Evolutionary conservation across 2,329 filamentous ascomycete species (phyloP), one percentile per base, ranked within the genome.

Genomic region (Colletotrichum sp.): DNA sequence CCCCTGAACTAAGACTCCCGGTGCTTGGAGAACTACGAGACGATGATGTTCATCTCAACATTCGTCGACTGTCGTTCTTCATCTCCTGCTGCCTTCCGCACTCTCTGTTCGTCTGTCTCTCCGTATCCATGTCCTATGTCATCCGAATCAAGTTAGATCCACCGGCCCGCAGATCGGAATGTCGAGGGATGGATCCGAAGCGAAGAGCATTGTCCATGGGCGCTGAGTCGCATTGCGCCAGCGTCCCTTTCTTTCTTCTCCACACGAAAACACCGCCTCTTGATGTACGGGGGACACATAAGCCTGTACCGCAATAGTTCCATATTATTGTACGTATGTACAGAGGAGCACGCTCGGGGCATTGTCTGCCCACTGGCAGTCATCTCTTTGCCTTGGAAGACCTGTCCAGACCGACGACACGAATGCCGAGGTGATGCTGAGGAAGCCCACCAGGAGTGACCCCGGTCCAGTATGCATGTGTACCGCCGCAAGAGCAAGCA

Each of bases 131-230:
- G 57, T 49, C 24, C 57, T 52, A 52, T 24, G 36, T 13, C 65
- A 63, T 26, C 63, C 26, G 26, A 66, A 66, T 59, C 55, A 68
- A 28, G 59, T 7, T 30, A 60, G 70, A 60, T 39, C 65, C 70
- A 65, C 74, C 28, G 70, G 57, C 49, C 65, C 64, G 74, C 59
- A 30, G 57, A 76, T 76, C 64, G 49, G 59, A 68, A 74, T 74
- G 39, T 69, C 28, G 28, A 68, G 39, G 60, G 30, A 34, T 57
- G 71, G 44, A 32, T 18, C 21, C 55, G 36, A 57, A 52, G 68
- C 60, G 64, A 68, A 36, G 57, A 57, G 36, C 68, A 24, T 62
- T 66, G 55, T 59, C 63, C 68, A 72, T 55, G 72, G 62, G 24
- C 34, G 57, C 59, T 49, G 44, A 66, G 30, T 52, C 72, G 68